Evolutionary conservation across 306 rosid species (phyloP), one percentile per base, ranked within the genome.

Genomic region (Pterocarpus macrocarpus): DNA sequence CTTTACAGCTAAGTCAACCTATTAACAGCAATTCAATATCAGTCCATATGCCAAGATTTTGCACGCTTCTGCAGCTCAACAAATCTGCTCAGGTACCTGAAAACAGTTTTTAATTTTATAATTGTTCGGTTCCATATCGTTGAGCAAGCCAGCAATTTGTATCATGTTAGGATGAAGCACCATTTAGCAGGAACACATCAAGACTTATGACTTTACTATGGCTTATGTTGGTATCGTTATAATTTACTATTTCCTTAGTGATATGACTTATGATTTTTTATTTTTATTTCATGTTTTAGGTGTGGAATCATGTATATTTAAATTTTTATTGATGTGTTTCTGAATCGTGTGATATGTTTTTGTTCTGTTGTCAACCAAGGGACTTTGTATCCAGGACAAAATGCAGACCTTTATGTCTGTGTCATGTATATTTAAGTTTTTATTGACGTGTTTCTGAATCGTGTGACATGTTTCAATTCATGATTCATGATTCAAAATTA

Each of bases 11-110:
- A 39, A 95, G 99, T 87, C 99, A 93, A 78, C 99, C 99, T 72
- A 87, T 95, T 77, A 95, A 95, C 80, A 93, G 98, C 92, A 93
- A 95, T 76, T 95, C 98, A 39, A 89, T 95, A 78, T 93, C 97
- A 5, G 99, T 95, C 50, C 98, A 95, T 78, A 91, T 91, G 98
- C 99, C 98, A 14, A 89, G 98, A 86, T 91, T 93, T 89, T 95
- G 99, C 90, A 90, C 98, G 7, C 99, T 93, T 70, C 97, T 93
- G 72, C 98, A 95, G 78, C 99, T 95, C 82, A 95, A 91, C 83
- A 91, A 93, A 85, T 95, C 98, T 84, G 99, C 99, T 79, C 98
- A 95, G 98, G 99, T 91, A 89, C 76, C 66, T 17, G 30, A n/a
- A 55, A 55, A 16, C n/a, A n/a, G 2, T 15, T 53, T 7, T 53